phyloP scores from a whole-genome alignment of 768 basidiomycete species.

The Trametes sanguinea region DNA sequence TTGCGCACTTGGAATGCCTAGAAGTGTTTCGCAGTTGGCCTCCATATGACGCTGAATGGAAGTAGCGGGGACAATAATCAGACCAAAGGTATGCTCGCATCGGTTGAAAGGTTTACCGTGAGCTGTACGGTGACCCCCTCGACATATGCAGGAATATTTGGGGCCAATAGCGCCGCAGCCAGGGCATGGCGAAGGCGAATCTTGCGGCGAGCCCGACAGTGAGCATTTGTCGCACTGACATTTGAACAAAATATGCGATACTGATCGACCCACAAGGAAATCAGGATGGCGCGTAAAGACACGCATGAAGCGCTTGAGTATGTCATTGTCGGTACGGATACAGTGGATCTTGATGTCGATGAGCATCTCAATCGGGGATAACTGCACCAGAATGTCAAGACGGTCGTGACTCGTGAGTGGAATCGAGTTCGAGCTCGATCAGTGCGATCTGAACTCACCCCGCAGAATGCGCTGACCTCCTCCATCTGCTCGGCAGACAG shows the following conservation, averaged over 20 bases:
- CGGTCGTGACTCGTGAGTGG: background rate
- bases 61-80: background rate
- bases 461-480: background rate
- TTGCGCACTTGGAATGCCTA: background rate
- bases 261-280: background rate
- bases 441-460: background rate
- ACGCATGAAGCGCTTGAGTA: slow-evolving; percentile 1
- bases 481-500: background rate
- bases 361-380: slow-evolving; percentile 1
- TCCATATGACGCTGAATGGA: background rate
- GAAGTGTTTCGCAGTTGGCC: background rate
- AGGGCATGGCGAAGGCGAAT: slow-evolving; percentile 5
- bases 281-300: slow-evolving; percentile 14
- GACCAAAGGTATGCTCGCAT: background rate
- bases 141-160: slow-evolving; percentile 9
- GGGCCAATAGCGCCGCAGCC: slow-evolving; percentile 6
- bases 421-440: background rate
- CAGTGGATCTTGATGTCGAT: slow-evolving; percentile 13
- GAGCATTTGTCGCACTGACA: background rate
- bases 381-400: background rate
- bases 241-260: background rate
- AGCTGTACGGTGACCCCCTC: slow-evolving; percentile 1
- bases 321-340: slow-evolving; percentile 6
- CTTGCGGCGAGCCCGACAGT: background rate
- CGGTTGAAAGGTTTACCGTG: background rate